These are phyloP conservation scores for Epichloe festucae DNA, from an alignment of 2,329 filamentous ascomycete species.

Conservation along the genomic window DNA sequence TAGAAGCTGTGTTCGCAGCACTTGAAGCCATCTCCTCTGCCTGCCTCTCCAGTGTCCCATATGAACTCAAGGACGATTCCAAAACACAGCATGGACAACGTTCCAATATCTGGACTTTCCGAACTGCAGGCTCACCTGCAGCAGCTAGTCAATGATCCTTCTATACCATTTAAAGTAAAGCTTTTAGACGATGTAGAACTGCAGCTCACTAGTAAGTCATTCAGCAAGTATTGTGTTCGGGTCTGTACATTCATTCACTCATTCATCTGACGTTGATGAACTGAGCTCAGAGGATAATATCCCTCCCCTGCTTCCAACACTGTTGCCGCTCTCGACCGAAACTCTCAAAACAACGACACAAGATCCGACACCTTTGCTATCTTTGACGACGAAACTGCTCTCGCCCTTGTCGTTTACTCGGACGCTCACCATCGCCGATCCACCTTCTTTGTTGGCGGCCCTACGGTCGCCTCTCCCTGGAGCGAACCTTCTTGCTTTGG, in stretches of 20 bases:
- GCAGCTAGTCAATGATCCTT: conserved; percentile 31
- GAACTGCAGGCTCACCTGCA: conserved; percentile 43
- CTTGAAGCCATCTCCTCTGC: background rate
- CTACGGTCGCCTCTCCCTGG: conserved; percentile 40
- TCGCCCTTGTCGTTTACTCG: conserved; percentile 38
- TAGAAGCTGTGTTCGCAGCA: too few species aligned
- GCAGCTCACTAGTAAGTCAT: conserved; percentile 37
- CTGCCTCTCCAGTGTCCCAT: background rate
- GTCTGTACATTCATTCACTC: background rate
- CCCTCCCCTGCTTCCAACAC: conserved; percentile 34
- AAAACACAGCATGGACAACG: conserved; percentile 24
- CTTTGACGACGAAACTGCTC: conserved; percentile 43
- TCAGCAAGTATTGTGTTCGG: background rate
- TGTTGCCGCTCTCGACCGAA: conserved; percentile 40
- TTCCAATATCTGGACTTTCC: conserved; percentile 37
- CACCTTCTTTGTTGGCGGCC: conserved; percentile 37
- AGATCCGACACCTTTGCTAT: conserved; percentile 38
- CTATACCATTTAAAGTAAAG: conserved; percentile 29
- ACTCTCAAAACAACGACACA: conserved; percentile 38
- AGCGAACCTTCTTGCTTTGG: conserved; percentile 44
- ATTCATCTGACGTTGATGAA: background rate
- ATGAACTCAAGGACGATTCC: conserved; percentile 24
- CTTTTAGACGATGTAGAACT: conserved; percentile 47
- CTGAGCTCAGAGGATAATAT: conserved; percentile 34
- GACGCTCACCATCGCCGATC: conserved; percentile 37